Conservation (phyloP, 2,329 filamentous ascomycete species). For the Raffaelea arxii region DNA sequence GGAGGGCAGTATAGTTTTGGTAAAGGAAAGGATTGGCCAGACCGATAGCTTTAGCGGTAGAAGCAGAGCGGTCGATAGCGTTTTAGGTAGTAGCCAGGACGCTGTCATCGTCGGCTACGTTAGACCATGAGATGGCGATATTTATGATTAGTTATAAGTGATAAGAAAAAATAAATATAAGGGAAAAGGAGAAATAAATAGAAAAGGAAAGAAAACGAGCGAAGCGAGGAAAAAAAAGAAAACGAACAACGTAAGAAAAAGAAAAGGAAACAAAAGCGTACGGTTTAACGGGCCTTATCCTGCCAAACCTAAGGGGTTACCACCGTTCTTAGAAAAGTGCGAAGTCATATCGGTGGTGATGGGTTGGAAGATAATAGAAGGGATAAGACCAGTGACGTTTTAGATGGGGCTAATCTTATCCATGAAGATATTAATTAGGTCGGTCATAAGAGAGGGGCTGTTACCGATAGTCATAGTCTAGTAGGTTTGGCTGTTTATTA, state of each 20-base stretch:
- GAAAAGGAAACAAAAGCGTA: not conserved
- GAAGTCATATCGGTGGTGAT: slow-evolving; percentile 18
- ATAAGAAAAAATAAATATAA: too few species aligned
- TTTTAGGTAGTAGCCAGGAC: slow-evolving; percentile 15
- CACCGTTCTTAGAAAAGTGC: slow-evolving; percentile 24
- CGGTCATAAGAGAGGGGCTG: slow-evolving; percentile 9
- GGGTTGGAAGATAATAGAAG: slow-evolving; percentile 9
- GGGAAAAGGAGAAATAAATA: too few species aligned
- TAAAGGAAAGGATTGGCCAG: slow-evolving; percentile 25
- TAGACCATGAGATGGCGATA: slow-evolving; percentile 16
- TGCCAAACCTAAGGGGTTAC: slow-evolving; percentile 31
- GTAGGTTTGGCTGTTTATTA: not conserved
- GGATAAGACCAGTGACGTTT: not conserved
- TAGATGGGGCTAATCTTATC: slow-evolving; percentile 5
- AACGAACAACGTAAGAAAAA: too few species aligned
- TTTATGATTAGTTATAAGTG: slow-evolving; percentile 11
- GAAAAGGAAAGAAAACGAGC: too few species aligned
- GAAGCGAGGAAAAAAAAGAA: too few species aligned
- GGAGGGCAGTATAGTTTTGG: slow-evolving; percentile 32
- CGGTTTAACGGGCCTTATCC: slow-evolving; percentile 2
- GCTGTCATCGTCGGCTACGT: slow-evolving; percentile 18
- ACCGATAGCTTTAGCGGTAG: slow-evolving; percentile 18
- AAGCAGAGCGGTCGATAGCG: slow-evolving; percentile 16
- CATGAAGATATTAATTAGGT: slow-evolving; percentile 6
- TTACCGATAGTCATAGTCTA: slow-evolving; percentile 6